A percentile compares a stretch with the other conserved stretches of the same genome.
These are phyloP conservation scores for Penicillium capsulatum DNA, from an alignment of 2,329 filamentous ascomycete species.

Conservation along the genomic window DNA sequence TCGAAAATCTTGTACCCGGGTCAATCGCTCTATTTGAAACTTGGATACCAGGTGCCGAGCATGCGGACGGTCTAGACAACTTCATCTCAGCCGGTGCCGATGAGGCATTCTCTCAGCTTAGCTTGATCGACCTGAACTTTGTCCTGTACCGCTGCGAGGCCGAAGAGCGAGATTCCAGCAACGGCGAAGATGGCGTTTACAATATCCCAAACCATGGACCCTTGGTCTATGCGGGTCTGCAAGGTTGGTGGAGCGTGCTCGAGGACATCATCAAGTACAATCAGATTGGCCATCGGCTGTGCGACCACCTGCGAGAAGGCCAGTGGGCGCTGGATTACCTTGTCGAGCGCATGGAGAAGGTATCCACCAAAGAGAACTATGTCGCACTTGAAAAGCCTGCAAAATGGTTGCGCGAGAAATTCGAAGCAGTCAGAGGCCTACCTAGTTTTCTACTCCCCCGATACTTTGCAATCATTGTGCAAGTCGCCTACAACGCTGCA, in stretches of 20 bases:
- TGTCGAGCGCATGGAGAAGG: slow-evolving; percentile 68
- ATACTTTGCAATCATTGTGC: slow-evolving; percentile 86
- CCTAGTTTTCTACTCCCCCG: slow-evolving; percentile 87
- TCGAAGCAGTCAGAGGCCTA: slow-evolving; percentile 76
- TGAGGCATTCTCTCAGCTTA: slow-evolving; percentile 69
- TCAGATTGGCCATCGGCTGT: slow-evolving; percentile 86
- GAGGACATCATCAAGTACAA: slow-evolving; percentile 82
- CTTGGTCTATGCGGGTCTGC: slow-evolving; percentile 90
- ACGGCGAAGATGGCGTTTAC: slow-evolving; percentile 81
- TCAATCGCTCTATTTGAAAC: slow-evolving; percentile 95
- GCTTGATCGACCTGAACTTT: slow-evolving; percentile 82
- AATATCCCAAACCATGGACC: slow-evolving; percentile 77
- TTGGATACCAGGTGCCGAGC: slow-evolving; percentile 84
- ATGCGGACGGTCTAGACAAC: slow-evolving; percentile 75
- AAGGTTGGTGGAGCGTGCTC: slow-evolving; percentile 95
- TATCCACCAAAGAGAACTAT: slow-evolving; percentile 61
- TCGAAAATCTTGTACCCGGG: slow-evolving; percentile 81
- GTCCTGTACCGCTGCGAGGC: slow-evolving; percentile 86
- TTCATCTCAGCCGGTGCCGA: slow-evolving; percentile 79
- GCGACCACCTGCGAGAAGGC: slow-evolving; percentile 85
- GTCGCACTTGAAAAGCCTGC: slow-evolving; percentile 61
- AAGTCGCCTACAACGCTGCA: slow-evolving; percentile 81
- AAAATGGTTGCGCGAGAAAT: slow-evolving; percentile 76
- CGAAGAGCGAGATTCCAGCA: slow-evolving; percentile 76
- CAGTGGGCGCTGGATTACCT: slow-evolving; percentile 92